These are phyloP conservation scores for Botrytis hyacinthi DNA, from an alignment of 2,329 filamentous ascomycete genomes.

Conservation along the genomic window DNA sequence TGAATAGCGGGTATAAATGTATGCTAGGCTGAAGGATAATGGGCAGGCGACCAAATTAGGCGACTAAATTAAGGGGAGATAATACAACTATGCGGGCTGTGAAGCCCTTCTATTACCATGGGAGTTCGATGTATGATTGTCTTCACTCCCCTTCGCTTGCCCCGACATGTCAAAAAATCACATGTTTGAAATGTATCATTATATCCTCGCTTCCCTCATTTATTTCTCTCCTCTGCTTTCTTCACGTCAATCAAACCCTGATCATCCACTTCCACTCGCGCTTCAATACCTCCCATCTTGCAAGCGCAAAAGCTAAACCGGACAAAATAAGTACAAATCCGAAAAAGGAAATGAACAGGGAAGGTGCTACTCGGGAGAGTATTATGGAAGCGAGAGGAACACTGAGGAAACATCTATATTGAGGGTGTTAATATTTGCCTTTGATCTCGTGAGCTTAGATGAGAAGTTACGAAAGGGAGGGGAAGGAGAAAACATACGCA, in stretches of 20 bases:
- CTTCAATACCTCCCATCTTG: background rate
- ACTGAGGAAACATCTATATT: constrained; percentile 2
- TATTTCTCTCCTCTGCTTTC: background rate
- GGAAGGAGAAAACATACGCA: constrained; percentile 30
- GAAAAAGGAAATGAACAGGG: background rate
- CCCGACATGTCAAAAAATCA: background rate
- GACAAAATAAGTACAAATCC: background rate
- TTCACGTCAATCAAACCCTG: background rate
- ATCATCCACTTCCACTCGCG: background rate
- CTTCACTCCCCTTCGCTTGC: background rate
- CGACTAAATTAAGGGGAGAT: background rate
- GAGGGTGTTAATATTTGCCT: background rate
- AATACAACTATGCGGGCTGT: background rate
- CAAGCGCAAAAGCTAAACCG: background rate
- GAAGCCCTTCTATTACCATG: background rate
- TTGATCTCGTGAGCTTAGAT: background rate
- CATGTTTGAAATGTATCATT: background rate
- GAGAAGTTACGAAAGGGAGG: background rate
- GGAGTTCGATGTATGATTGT: too few species aligned
- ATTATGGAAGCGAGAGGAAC: background rate
- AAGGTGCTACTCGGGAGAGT: background rate
- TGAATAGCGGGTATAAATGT: background rate
- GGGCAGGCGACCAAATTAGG: background rate
- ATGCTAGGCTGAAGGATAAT: background rate
- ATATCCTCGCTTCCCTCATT: background rate